Base-by-base conservation (phyloP, 805 yeast species). In the Debaryomyces castellii region DNA sequence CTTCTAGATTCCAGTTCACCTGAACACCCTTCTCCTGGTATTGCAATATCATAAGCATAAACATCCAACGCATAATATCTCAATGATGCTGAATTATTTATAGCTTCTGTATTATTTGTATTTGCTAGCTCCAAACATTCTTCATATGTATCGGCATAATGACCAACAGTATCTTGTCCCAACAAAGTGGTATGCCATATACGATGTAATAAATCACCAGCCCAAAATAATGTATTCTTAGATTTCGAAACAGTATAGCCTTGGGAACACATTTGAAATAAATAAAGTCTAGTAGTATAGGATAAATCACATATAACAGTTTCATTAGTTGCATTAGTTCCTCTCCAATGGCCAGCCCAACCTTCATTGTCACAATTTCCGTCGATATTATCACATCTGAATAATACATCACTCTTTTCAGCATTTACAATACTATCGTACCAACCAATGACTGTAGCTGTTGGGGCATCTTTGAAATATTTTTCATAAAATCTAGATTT, bases 301-400 rank as follows among this genome's bases (percentile, higher is more conserved):
- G 70, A 67, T 28, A 61, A 51, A 43, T 70, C 74, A 55, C 76
- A 71, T 44, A 71, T 63, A 18, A 67, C 73, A 14, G 68, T 71
- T 51, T 71, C 74, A 40, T 62, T 59, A 9, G 65, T 53, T 20
- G 60, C 65, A 41, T 62, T 62, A 17, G 53, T 55, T 20, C 61
- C 68, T 50, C 75, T 61, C 61, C 69, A 68, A 36, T 70, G 67
- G 22, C 76, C 75, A 5, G 74, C 71, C 58, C 66, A 70, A 23
- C 63, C 62, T 22, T 55, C 61, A 18, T 57, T 51, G 21, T 60
- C 46, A 55, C 76, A 71, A 42, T 57, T 52, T 4, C 67, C 69
- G 48, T 70, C 74, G 12, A 58, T 50, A 46, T 70, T 70, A 48
- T 71, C 76, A 60, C 76, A 71, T 39, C 76, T 58, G 52, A 65